Base-by-base conservation (phyloP, 805 yeast species). In the Candida tallmaniae region DNA sequence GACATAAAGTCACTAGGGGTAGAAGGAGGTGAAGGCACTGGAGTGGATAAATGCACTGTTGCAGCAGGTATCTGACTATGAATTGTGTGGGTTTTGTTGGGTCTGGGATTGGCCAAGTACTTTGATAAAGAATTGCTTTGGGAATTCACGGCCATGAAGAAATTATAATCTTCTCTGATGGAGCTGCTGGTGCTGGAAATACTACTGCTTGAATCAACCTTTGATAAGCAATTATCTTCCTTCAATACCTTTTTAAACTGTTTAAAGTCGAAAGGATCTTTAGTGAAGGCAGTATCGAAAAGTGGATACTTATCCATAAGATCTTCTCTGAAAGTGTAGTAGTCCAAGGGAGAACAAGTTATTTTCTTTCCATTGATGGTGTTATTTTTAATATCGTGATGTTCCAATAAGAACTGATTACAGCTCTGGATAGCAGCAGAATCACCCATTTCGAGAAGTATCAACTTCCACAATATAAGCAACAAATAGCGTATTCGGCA, bases 341-440 rank as follows among this genome's bases (percentile, higher is more conserved):
- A 90, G 44, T 89, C 95, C n/a, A 85, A 57, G 0, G 96, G 95
- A 0, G 95, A 79, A 7, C 89, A 80, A 0, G 68, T 58, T 31
- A 71, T 59, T 32, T 51, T 53, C 19, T 45, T 51, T 20, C 42
- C 56, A 18, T 33, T 46, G n/a, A n/a, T n/a, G 31, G 41, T 57
- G 10, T 22, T 20, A 39, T 42, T 54, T 29, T 42, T 44, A 16
- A 61, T 52, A 5, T 62, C 65, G 48, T 69, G 73, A 28, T 62
- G 63, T 20, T 59, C 47, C 20, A 63, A 54, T 15, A 81, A 55
- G 42, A 64, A 74, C 3, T 57, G 50, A 45, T 80, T 78, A 6
- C 78, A 65, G 12, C 56, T 41, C 11, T 54, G 44, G 16, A 76
- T 48, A 2, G 62, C 51, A 0, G 54, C 41, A 0, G 60, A 41